These are phyloP conservation scores for Dioszegia hungarica DNA, from an alignment of 768 basidiomycete species.

Conservation along the genomic window DNA sequence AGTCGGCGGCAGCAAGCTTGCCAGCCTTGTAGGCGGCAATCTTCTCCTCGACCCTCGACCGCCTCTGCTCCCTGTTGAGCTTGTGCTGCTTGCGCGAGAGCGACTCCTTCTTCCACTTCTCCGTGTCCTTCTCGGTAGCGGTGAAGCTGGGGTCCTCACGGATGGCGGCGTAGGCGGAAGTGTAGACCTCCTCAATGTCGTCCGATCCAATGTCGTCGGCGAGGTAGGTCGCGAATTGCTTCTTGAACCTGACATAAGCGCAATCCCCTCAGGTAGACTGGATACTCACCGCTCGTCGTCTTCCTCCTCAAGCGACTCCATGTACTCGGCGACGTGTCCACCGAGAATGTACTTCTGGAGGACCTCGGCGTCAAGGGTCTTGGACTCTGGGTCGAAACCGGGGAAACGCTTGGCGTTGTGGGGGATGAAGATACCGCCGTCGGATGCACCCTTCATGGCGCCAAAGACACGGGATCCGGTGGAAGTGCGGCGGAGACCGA, in stretches of 20 bases:
- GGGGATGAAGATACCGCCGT: constrained; percentile 96
- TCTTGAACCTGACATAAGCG: constrained; percentile 69
- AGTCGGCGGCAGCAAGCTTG: constrained; percentile 30
- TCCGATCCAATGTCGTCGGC: constrained; percentile 92
- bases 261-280: not conserved
- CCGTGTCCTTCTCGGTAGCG: constrained; percentile 77
- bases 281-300: constrained; percentile 73
- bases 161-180: constrained; percentile 87
- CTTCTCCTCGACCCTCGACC: constrained; percentile 73
- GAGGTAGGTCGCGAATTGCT: constrained; percentile 92
- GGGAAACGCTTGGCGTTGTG: constrained; percentile 98
- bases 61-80: constrained; percentile 72
- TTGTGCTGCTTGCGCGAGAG: constrained; percentile 64
- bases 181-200: constrained; percentile 94
- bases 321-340: constrained; percentile 98
- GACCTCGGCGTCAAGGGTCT: constrained; percentile 87
- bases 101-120: constrained; percentile 80
- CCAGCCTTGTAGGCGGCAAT: constrained; percentile 83
- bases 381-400: constrained; percentile 87
- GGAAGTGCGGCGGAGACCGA: constrained; percentile 94
- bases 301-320: constrained; percentile 98
- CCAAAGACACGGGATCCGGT: constrained; percentile 97
- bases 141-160: constrained; percentile 90
- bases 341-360: constrained; percentile 97
- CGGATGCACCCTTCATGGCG: constrained; percentile 96